Conservation (phyloP, 495 filamentous ascomycete genomes). For the Viridothelium virens region DNA sequence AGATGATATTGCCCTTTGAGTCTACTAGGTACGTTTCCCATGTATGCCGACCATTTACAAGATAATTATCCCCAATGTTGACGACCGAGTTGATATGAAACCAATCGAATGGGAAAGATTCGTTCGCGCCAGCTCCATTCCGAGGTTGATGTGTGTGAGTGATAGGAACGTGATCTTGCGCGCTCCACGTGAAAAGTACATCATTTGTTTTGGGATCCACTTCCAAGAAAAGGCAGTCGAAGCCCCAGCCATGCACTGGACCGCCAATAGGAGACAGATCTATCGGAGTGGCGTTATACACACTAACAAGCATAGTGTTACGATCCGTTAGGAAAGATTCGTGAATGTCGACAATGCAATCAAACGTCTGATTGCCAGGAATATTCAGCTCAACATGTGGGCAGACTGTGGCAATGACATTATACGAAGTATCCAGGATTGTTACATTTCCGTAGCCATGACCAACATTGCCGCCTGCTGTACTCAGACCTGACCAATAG, state of each 20-base stretch:
- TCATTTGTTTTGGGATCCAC: slow-evolving; percentile 20
- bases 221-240: slow-evolving; percentile 23
- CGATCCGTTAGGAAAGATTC: slow-evolving; percentile 20
- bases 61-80: slow-evolving; percentile 37
- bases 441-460: slow-evolving; percentile 22
- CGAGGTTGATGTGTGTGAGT: slow-evolving; percentile 9
- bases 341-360: slow-evolving; percentile 20
- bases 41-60: slow-evolving; percentile 36
- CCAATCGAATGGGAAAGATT: slow-evolving; percentile 38
- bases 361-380: slow-evolving; percentile 12
- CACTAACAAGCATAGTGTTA: slow-evolving; percentile 20
- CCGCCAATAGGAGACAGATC: slow-evolving; percentile 20
- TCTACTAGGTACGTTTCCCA: slow-evolving; percentile 36
- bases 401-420: slow-evolving; percentile 14
- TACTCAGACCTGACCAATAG: slow-evolving; percentile 18
- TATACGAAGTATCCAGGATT: slow-evolving; percentile 20
- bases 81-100: slow-evolving; percentile 45
- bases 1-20: slow-evolving; percentile 36
- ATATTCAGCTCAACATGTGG: slow-evolving; percentile 14
- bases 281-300: slow-evolving; percentile 19
- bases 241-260: slow-evolving; percentile 19
- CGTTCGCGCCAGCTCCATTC: slow-evolving; percentile 21
- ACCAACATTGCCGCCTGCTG: slow-evolving; percentile 17
- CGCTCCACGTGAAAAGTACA: slow-evolving; percentile 21
- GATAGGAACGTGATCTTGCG: slow-evolving; percentile 18